A percentile compares a stretch with the other conserved stretches of the same genome.
These are phyloP conservation scores for Chenopodium formosanum DNA, from an alignment of 148 eudicot genomes.

Conservation along the genomic window DNA sequence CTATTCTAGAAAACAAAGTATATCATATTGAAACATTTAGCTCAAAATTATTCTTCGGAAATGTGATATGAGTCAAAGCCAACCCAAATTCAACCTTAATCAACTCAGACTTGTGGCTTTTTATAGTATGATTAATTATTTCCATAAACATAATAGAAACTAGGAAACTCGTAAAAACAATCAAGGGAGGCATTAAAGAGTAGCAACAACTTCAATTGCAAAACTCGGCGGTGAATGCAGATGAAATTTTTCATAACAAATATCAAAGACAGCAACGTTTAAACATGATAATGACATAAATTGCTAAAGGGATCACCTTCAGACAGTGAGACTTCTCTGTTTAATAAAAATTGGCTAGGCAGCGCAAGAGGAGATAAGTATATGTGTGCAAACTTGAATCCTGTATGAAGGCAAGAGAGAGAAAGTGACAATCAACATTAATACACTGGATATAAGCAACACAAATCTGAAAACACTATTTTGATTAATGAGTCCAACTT, in stretches of 20 bases:
- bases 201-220: background rate
- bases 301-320: slow-evolving; percentile 25
- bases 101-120: background rate
- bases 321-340: slow-evolving; percentile 27
- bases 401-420: slow-evolving; percentile 30
- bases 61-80: background rate
- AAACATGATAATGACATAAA: background rate
- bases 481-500: background rate
- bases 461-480: background rate
- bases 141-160: background rate
- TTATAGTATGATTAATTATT: background rate
- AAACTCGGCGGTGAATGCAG: background rate
- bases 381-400: slow-evolving; percentile 35
- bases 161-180: background rate
- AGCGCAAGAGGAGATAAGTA: slow-evolving; percentile 43
- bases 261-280: background rate
- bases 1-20: background rate
- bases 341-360: slow-evolving; percentile 32
- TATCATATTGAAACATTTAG: background rate
- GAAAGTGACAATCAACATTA: background rate
- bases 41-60: background rate
- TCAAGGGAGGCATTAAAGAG: background rate
- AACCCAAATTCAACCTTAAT: background rate
- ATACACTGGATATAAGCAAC: background rate
- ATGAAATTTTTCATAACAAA: background rate